A percentile compares a stretch with the other conserved stretches of the same genome.
phyloP scores from a whole-genome alignment of 257 asterid genomes.

The Nemophila menziesii region DNA sequence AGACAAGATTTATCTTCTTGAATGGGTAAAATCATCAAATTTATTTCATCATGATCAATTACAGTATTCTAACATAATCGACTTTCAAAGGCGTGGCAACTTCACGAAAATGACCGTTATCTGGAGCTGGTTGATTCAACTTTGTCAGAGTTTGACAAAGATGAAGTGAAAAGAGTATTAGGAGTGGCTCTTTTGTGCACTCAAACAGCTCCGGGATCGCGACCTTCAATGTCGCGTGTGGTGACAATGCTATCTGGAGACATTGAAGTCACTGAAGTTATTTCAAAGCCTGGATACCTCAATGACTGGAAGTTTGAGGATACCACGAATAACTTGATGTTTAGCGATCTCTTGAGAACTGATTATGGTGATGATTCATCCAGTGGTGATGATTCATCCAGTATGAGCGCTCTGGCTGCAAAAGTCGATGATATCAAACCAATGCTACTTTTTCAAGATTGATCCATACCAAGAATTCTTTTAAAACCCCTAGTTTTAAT shows the following conservation, averaged over 20 bases:
- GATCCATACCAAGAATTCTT: no score
- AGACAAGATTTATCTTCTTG: slow-evolving; percentile 55
- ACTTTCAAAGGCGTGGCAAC: slow-evolving; percentile 21
- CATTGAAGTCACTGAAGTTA: slow-evolving; percentile 31
- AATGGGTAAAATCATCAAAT: slow-evolving; percentile 72
- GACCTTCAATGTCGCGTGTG: slow-evolving; percentile 60
- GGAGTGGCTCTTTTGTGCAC: slow-evolving; percentile 53
- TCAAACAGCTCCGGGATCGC: slow-evolving; percentile 40
- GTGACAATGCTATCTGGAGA: slow-evolving; percentile 66
- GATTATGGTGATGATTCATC: no score
- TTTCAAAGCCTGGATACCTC: slow-evolving; percentile 46
- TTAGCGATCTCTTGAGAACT: slow-evolving; percentile 8
- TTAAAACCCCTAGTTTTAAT: no score
- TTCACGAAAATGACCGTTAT: slow-evolving; percentile 27
- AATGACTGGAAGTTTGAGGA: slow-evolving; percentile 49
- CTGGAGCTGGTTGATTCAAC: slow-evolving; percentile 36
- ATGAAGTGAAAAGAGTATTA: slow-evolving; percentile 35
- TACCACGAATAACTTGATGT: slow-evolving; percentile 21
- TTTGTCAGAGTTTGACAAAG: slow-evolving; percentile 19
- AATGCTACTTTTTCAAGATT: no score
- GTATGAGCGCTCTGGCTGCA: slow-evolving; percentile 15
- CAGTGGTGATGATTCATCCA: slow-evolving; percentile 11
- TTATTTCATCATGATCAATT: no score
- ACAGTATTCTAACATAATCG: background rate
- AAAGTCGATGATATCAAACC: no score